Base-by-base conservation (phyloP, 768 basidiomycete species). In the Leccinum incarnatum region DNA sequence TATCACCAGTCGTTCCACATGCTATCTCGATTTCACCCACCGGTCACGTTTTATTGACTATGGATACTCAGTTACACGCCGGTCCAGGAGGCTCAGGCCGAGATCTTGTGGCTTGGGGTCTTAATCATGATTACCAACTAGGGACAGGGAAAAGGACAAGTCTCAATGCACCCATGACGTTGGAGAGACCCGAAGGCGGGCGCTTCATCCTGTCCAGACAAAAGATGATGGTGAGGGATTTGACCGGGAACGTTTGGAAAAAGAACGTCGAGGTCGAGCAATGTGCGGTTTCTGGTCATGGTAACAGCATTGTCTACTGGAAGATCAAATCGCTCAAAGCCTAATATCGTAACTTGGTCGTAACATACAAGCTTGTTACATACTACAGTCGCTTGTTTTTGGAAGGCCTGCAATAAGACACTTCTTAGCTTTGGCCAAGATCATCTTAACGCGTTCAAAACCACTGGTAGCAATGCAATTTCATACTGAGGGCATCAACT, bases 91-190 rank as follows among this genome's bases (percentile, higher is more conserved):
- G 78, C 14, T 69, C 68, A 2, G 85, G 87, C 2, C 80, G 83
- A 53, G 91, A 93, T 70, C 73, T 93, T 37, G 71, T 87, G 47
- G 81, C 77, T 0, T 93, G 88, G 89, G 91, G 91, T 2, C 79
- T 79, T 57, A 91, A 91, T 64, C 80, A 84, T 50, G 82, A 87
- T 34, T 87, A 81, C 59, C 89, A 93, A 69, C 79, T 92, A 4
- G 91, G 91, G 11, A 89, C 84, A 65, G 89, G 89, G 37, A 88
- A 83, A 68, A 83, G 83, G 62, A 75, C 81, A 12, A 87, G 84
- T 63, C 61, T 83, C 27, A 76, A 83, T 3, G 68, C 79, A 32
- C 89, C 91, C 1, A 76, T 76, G 1, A 74, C 74, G 25, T 71
- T 91, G 50, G 77, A 80, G 53, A 73, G 74, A 7, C 75, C 76